These are phyloP conservation scores for Rutidosis leptorrhynchoides DNA, from an alignment of 129 eudicot species.

Conservation along the genomic window DNA sequence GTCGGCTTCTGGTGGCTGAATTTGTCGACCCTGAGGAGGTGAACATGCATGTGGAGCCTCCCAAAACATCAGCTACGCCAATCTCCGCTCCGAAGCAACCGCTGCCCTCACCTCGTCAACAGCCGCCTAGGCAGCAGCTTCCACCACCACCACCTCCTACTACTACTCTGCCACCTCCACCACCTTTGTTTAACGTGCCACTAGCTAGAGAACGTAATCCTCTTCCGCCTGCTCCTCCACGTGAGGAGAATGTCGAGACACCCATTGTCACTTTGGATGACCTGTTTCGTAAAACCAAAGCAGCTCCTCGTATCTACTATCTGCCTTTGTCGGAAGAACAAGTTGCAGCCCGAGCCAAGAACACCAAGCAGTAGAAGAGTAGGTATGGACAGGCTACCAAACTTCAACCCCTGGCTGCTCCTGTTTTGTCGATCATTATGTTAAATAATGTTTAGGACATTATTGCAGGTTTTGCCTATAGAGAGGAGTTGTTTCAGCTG, in stretches of 20 bases:
- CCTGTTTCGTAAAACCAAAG: slow-evolving; percentile 74
- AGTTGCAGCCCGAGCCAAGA: slow-evolving; percentile 63
- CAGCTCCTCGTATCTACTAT: slow-evolving; percentile 87
- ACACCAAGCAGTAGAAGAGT: slow-evolving; percentile 45
- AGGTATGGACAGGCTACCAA: too few species aligned
- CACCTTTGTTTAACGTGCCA: slow-evolving; percentile 46
- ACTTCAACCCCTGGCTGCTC: too few species aligned
- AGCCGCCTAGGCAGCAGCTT: slow-evolving; percentile 16
- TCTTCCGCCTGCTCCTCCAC: slow-evolving; percentile 47
- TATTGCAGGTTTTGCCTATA: too few species aligned
- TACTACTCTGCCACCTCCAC: slow-evolving; percentile 25
- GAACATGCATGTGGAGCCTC: slow-evolving; percentile 54
- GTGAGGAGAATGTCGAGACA: slow-evolving; percentile 46
- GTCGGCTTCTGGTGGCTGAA: slow-evolving; percentile 69
- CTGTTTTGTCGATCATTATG: too few species aligned
- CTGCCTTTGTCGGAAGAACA: slow-evolving; percentile 79
- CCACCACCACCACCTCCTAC: slow-evolving; percentile 24
- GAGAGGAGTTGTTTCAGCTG: too few species aligned
- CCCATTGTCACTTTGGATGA: slow-evolving; percentile 85
- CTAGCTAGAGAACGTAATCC: slow-evolving; percentile 29
- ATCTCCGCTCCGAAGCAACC: slow-evolving; percentile 20
- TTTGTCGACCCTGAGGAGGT: slow-evolving; percentile 91
- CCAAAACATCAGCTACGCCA: slow-evolving; percentile 48
- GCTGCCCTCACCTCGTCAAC: slow-evolving; percentile 7
- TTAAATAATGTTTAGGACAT: too few species aligned